These are phyloP conservation scores for Saitozyma podzolica DNA, from an alignment of 768 basidiomycete genomes.

Conservation along the genomic window DNA sequence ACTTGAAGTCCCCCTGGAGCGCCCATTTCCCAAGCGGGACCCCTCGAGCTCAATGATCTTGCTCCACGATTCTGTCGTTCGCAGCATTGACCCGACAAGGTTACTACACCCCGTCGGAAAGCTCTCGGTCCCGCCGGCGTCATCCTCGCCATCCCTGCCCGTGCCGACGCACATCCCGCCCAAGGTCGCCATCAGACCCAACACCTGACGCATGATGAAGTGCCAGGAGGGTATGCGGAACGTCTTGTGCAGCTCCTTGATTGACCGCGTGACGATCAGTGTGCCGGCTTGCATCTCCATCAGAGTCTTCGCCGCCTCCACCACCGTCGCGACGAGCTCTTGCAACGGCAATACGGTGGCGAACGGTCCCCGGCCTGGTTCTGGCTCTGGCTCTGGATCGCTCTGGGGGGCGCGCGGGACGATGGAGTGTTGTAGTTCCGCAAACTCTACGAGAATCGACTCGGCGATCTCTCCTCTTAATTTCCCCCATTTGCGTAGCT, in stretches of 20 bases:
- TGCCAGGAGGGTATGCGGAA: conserved; percentile 22
- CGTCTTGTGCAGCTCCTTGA: conserved; percentile 6
- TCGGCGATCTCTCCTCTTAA: conserved; percentile 31
- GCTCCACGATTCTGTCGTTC: conserved; percentile 33
- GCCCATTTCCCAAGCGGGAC: no score
- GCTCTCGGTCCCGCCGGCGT: conserved; percentile 13
- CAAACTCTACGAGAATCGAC: conserved; percentile 21
- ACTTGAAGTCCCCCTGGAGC: no score
- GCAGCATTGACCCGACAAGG: conserved; percentile 37
- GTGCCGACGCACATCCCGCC: background rate
- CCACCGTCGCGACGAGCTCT: conserved; percentile 26
- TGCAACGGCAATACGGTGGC: conserved; percentile 27
- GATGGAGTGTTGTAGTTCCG: conserved; percentile 7
- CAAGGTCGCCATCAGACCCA: conserved; percentile 15
- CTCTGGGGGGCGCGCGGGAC: conserved; percentile 1
- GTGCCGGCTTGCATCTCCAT: conserved; percentile 42
- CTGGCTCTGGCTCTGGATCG: background rate
- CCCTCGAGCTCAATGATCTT: conserved; percentile 1
- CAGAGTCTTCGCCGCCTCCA: conserved; percentile 33
- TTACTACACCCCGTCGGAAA: conserved; percentile 39
- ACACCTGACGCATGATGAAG: conserved; percentile 17
- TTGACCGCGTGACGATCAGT: conserved; percentile 12
- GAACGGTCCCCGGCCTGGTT: background rate
- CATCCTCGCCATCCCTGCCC: background rate
- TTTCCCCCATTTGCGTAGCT: conserved; percentile 34